Conservation (phyloP, 345 rosid genomes). For the Ricinus communis region DNA sequence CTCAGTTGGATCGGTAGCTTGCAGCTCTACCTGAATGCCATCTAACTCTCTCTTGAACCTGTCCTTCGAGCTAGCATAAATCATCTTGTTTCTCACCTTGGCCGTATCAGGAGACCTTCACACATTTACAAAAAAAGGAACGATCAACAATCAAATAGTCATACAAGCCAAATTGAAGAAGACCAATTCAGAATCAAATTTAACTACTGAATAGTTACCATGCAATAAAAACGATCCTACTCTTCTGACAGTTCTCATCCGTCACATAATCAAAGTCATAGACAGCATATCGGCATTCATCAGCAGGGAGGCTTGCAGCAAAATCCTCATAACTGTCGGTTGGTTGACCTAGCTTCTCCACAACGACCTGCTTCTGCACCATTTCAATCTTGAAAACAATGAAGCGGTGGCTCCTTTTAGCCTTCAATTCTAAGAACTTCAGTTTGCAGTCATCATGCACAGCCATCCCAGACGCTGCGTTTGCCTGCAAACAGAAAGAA, state of each 20-base stretch:
- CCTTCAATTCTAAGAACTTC: conserved; percentile 60
- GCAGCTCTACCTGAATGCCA: conserved; percentile 66
- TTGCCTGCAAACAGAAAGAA: conserved; percentile 38
- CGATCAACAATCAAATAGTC: background rate
- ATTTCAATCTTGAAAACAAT: conserved; percentile 66
- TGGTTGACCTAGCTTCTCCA: conserved; percentile 69
- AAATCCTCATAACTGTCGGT: conserved; percentile 52
- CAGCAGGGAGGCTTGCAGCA: conserved; percentile 55
- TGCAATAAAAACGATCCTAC: conserved; percentile 65
- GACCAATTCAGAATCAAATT: too few relatives aligned
- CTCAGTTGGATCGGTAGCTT: conserved; percentile 70
- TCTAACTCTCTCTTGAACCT: conserved; percentile 66
- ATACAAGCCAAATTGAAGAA: background rate
- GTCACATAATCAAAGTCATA: conserved; percentile 68
- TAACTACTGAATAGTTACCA: conserved; percentile 36
- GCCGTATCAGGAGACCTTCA: conserved; percentile 64
- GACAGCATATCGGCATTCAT: conserved; percentile 71
- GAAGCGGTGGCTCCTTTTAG: conserved; percentile 61
- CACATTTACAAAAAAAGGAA: background rate
- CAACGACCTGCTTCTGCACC: conserved; percentile 64
- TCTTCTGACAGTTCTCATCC: conserved; percentile 64
- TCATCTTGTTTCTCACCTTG: conserved; percentile 72
- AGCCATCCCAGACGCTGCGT: conserved; percentile 70
- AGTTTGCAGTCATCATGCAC: conserved; percentile 78
- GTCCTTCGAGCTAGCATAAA: conserved; percentile 72